Evolutionary conservation across 2,329 filamentous ascomycete genomes (phyloP), one percentile per base, ranked within the genome.

Genomic region (Epichloe sibirici): DNA sequence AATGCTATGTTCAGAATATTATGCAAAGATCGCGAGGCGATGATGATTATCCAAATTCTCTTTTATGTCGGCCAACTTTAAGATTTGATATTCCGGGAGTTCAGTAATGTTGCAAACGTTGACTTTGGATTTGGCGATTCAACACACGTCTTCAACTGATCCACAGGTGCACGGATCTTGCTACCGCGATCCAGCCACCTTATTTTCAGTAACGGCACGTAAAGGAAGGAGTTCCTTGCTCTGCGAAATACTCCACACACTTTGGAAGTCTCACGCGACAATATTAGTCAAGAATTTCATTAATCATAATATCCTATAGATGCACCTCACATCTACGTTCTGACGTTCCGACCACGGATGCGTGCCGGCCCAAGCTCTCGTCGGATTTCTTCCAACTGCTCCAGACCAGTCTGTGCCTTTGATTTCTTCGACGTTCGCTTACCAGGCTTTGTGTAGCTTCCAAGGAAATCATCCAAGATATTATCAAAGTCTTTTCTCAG

Each of bases 381-480:
- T 51, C 93, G 77, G 49, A 98, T 85, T 70, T 97, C 91, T 58
- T 97, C 93, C 55, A 97, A 74, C 73, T 97, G 88, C 68, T 88
- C 83, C 58, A 96, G 76, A 0, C 93, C 93, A 55, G 79, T 87
- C 65, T 86, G 85, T 58, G 86, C 82, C 64, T 85, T 88, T 17
- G 85, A 85, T 70, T 90, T 89, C 72, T 90, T 91, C 21, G 89
- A 79, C 11, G 76, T 74, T 66, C 83, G 84, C 71, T 89, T 90
- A 2, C 85, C 85, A 25, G 77, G 77, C 69, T 82, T 84, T 9
- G 80, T 80, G 64, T 88, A 85, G 37, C 75, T 82, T 8, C 83
- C 86, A 28, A 97, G 71, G 70, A 98, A 98, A 53, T 95, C 90
- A 64, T 97, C 91, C 75, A 98, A 82, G 65, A 97, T 89, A 56